These are phyloP conservation scores for Fusarium circinatum DNA, from an alignment of 2,329 filamentous ascomycete genomes.

Conservation along the genomic window DNA sequence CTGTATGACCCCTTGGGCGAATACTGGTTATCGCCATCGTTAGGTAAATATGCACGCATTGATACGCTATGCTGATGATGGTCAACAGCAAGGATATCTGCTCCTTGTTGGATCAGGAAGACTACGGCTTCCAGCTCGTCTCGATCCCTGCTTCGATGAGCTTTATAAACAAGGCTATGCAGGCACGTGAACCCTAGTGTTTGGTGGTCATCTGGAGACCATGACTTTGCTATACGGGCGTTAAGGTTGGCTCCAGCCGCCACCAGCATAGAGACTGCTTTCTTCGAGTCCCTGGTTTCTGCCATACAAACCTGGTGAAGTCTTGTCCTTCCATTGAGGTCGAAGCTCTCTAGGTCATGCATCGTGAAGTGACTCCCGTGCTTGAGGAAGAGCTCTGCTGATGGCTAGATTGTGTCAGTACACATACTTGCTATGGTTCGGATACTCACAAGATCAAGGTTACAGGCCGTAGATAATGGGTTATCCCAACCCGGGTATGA, in stretches of 20 bases:
- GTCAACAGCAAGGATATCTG: neutral
- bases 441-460: slow-evolving; percentile 3
- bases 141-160: neutral
- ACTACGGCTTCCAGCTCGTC: neutral
- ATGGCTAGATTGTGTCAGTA: neutral
- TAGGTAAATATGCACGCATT: slow-evolving; percentile 7
- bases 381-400: neutral
- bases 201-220: slow-evolving; percentile 14
- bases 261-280: neutral
- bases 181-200: neutral
- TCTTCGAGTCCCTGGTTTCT: neutral
- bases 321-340: slow-evolving; percentile 10
- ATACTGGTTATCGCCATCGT: slow-evolving; percentile 4
- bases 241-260: neutral
- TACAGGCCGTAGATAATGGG: slow-evolving; percentile 1
- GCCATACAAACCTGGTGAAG: slow-evolving; percentile 10
- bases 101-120: neutral
- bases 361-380: neutral
- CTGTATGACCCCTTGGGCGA: slow-evolving; percentile 14
- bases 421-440: rapidly evolving
- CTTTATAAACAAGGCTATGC: slow-evolving; percentile 5
- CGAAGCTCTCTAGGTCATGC: slow-evolving; percentile 9
- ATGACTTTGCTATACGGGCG: neutral
- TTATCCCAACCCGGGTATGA: slow-evolving; percentile 15
- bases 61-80: neutral